Evolutionary conservation across 192 early-diverging fungal genomes (phyloP), one percentile per base, ranked within the genome.

Genomic region (Coemansia interrupta): DNA sequence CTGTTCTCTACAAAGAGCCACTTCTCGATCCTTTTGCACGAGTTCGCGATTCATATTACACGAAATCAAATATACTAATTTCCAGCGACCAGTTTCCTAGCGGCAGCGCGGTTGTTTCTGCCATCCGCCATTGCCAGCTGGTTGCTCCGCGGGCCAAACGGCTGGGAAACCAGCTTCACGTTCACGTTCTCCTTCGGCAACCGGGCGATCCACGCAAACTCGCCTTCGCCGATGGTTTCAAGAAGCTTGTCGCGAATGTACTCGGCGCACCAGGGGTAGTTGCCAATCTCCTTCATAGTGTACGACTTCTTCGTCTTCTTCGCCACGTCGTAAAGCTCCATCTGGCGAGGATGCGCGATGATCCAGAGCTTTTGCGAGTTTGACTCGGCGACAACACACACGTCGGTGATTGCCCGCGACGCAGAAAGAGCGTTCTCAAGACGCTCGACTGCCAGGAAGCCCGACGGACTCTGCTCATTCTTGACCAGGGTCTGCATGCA

Each of bases 201-300:
- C 17, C 65, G 47, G 5, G 59, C 55, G n/a, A 68, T 5, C 73
- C 73, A 70, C 11, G 48, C 29, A 38, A 61, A 66, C 12, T 45
- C 49, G 46, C 18, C 30, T 10, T 30, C 14, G 3, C 5, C 26
- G 15, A 54, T 61, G 17, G 45, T 42, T n/a, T 63, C 56, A 6
- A 77, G 22, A 15, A 77, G 63, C 52, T 66, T 55, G 12, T 54
- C 60, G 38, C 67, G 68, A 7, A 77, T 57, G 32, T 66, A 70
- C 22, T 77, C 68, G 12, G 64, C 26, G 29, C 68, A 70, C 73
- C 73, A 77, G 10, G 67, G 60, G 22, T 66, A 77, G 40, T 60
- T 48, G 30, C 56, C 53, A 38, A 77, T 70, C 12, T 52, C 24
- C 26, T 56, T 57, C 55, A 70, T 56, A 36, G 52, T 60, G 64